phyloP scores from a whole-genome alignment of 495 filamentous ascomycete genomes.

The Corynascus novoguineensis region DNA sequence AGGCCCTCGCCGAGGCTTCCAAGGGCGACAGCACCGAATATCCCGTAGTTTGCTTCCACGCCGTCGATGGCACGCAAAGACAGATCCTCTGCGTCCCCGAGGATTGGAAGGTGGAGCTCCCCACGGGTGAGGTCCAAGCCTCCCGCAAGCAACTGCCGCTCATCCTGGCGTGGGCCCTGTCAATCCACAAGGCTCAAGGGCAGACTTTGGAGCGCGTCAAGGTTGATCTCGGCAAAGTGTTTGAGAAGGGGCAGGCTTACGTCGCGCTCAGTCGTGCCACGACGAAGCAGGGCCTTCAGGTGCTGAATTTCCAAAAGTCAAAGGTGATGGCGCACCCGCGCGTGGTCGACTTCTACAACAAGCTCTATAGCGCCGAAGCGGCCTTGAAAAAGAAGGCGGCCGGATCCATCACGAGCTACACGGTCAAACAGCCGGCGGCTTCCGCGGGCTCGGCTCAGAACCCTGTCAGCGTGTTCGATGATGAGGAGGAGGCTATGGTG shows the following conservation, averaged over 20 bases:
- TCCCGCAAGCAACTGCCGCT: conserved; percentile 72
- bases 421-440: conserved; percentile 15
- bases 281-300: conserved; percentile 79
- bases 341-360: conserved; percentile 78
- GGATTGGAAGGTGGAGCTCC: conserved; percentile 92
- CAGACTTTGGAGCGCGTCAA: conserved; percentile 94
- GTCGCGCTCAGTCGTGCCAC: conserved; percentile 82
- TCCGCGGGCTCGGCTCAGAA: background rate
- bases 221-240: conserved; percentile 84
- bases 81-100: conserved; percentile 79
- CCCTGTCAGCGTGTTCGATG: conserved; percentile 21
- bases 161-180: conserved; percentile 93
- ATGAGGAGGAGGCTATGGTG: conserved; percentile 37
- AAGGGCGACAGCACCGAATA: conserved; percentile 49
- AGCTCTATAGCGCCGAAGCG: conserved; percentile 58
- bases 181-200: conserved; percentile 97
- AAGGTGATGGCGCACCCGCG: conserved; percentile 94
- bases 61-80: conserved; percentile 71
- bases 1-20: conserved; percentile 21
- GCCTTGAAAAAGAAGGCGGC: conserved; percentile 29
- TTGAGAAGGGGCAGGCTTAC: conserved; percentile 91
- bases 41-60: conserved; percentile 75
- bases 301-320: conserved; percentile 76
- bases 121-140: conserved; percentile 90
- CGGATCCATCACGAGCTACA: conserved; percentile 29